These are phyloP conservation scores for Xylariaceae sp. DNA, from an alignment of 2,329 filamentous ascomycete genomes.

Conservation along the genomic window DNA sequence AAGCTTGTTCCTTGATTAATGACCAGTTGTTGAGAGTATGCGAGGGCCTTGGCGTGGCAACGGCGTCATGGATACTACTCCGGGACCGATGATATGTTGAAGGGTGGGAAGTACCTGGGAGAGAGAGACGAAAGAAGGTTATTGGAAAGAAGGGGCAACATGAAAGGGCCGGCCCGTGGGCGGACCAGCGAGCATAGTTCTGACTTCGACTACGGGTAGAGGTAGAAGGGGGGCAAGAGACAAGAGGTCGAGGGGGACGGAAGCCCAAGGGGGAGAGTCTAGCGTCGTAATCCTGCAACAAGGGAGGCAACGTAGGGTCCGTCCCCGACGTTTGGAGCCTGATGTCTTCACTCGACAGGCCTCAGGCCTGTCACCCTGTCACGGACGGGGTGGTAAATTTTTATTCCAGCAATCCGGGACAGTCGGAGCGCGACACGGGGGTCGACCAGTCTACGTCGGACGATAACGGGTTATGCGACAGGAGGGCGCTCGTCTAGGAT, in stretches of 20 bases:
- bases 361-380: not conserved
- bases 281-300: not conserved
- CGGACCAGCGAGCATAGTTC: not conserved
- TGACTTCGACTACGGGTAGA: not conserved
- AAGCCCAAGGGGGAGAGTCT: not conserved
- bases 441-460: not conserved
- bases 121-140: conserved; percentile 3
- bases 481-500: too few species aligned
- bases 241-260: not conserved
- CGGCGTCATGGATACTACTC: not conserved
- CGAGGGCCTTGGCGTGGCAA: not conserved
- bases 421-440: not conserved
- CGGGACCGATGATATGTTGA: not conserved
- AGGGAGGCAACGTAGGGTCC: not conserved
- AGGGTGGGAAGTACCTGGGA: not conserved
- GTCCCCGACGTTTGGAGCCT: not conserved
- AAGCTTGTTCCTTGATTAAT: not conserved
- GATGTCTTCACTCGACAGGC: not conserved
- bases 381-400: not conserved
- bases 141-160: not conserved
- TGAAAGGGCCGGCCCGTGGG: not conserved
- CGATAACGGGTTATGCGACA: not conserved
- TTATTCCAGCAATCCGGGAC: not conserved
- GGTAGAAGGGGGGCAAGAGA: not conserved
- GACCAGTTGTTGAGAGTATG: not conserved